Evolutionary conservation across 805 yeast species (phyloP), one percentile per base, ranked within the genome.

Genomic region (Hanseniaspora opuntiae): DNA sequence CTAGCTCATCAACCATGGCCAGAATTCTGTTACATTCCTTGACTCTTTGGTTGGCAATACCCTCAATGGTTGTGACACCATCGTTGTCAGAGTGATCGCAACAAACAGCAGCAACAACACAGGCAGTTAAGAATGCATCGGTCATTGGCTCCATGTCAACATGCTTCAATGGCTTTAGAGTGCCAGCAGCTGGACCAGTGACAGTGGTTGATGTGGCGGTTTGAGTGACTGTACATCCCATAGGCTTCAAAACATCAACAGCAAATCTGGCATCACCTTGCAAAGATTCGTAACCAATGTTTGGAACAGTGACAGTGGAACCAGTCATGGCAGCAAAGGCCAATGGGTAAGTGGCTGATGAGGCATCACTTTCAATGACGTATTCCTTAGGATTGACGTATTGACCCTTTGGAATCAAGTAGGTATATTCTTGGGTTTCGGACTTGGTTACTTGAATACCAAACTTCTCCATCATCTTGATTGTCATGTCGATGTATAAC

Each of bases 111-210:
- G 97, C 98, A 19, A 88, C 94, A 12, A 93, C 97, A 52, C 94
- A 79, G 0, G 98, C 98, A 16, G 98, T 93, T 62, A 93, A 73
- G 66, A 93, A 93, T 0, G 98, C 98, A 68, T 93, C 98, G 0
- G 98, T 93, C 98, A 93, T 93, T 53, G 98, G 97, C 70, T 93
- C 98, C 98, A 93, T 93, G 65, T 93, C 97, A 54, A 93, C 83
- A 57, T 73, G 76, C 12, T 79, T 72, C 58, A 93, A 71, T 7
- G 95, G 86, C 61, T 74, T 76, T 58, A 93, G 73, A 0, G 67
- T 56, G 16, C 94, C 94, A 38, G 69, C 68, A 19, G 84, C 72
- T 6, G 97, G 96, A 47, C 97, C 97, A 41, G 82, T 78, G 9
- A 93, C 97, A 0, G 97, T 88, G 0, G 98, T 93, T 2, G 94